Evolutionary conservation across 768 basidiomycete genomes (phyloP).

Genomic region (Leccinum rimulosum): DNA sequence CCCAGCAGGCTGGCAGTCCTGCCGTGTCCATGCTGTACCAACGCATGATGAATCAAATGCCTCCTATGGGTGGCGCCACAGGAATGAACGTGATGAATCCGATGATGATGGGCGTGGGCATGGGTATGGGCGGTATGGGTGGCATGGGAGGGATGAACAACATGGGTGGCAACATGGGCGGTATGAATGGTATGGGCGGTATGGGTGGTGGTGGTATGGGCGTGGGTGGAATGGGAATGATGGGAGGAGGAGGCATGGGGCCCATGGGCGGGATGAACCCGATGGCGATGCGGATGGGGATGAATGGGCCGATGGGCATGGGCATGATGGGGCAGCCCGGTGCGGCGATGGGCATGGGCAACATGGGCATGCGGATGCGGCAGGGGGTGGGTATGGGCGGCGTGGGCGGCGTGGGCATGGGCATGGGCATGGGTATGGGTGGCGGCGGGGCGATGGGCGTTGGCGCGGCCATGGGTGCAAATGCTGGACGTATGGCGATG

Average conservation of each 20-base stretch:
- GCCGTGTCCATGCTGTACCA: constrained; percentile 33
- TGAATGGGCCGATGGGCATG: constrained; percentile 35
- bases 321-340: constrained; percentile 33
- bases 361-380: constrained; percentile 36
- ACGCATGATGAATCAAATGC: constrained; percentile 39
- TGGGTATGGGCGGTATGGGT: constrained; percentile 44
- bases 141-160: constrained; percentile 36
- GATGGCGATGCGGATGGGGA: constrained; percentile 28
- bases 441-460: constrained; percentile 38
- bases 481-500: constrained; percentile 41
- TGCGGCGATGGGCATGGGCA: constrained; percentile 19
- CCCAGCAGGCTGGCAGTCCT: constrained; percentile 38
- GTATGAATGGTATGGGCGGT: constrained; percentile 18
- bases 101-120: constrained; percentile 47
- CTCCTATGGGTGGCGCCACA: constrained; percentile 44
- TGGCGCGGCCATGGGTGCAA: constrained; percentile 28
- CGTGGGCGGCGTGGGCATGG: background rate
- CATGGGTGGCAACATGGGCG: constrained; percentile 18
- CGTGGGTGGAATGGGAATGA: constrained; percentile 38
- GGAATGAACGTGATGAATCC: constrained; percentile 52
- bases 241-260: constrained; percentile 29
- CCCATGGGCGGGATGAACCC: constrained; percentile 28
- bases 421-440: constrained; percentile 24
- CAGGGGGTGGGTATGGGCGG: constrained; percentile 39
- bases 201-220: constrained; percentile 14